Conservation (phyloP, 2,329 filamentous ascomycete species). For the Laburnicola sp. region DNA sequence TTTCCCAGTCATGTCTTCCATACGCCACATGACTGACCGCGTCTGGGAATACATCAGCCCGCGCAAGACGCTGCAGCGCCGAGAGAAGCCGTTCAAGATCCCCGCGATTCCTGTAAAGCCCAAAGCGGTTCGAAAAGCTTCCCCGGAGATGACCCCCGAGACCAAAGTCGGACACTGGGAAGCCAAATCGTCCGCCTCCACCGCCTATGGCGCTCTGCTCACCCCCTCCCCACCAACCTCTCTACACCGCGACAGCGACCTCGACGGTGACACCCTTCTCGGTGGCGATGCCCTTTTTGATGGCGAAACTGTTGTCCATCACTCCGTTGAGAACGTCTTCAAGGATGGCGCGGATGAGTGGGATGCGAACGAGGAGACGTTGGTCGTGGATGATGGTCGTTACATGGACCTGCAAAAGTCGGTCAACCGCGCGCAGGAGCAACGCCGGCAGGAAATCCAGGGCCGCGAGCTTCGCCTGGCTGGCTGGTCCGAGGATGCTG, state of each 20-base stretch:
- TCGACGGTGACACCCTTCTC: slow-evolving; percentile 39
- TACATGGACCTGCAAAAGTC: slow-evolving; percentile 31
- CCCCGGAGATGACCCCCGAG: slow-evolving; percentile 37
- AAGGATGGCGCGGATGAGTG: slow-evolving; percentile 24
- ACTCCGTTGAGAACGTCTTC: slow-evolving; percentile 10
- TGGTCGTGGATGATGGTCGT: slow-evolving; percentile 38
- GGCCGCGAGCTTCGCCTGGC: slow-evolving; percentile 43
- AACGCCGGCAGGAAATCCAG: slow-evolving; percentile 29
- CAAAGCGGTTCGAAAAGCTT: slow-evolving; percentile 1
- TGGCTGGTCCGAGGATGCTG: slow-evolving; percentile 57
- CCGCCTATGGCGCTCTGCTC: slow-evolving; percentile 26
- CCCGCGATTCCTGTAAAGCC: slow-evolving; percentile 25
- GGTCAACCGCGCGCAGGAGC: slow-evolving; percentile 29
- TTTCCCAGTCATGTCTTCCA: slow-evolving; percentile 31
- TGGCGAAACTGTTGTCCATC: too few species aligned
- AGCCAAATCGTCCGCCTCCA: slow-evolving; percentile 25
- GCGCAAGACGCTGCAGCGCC: slow-evolving; percentile 43
- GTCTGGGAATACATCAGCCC: slow-evolving; percentile 51
- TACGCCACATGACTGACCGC: slow-evolving; percentile 39
- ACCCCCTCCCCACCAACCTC: slow-evolving; percentile 40
- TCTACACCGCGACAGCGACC: slow-evolving; percentile 25
- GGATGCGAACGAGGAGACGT: slow-evolving; percentile 44
- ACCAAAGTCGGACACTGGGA: slow-evolving; percentile 30
- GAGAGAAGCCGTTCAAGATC: slow-evolving; percentile 45
- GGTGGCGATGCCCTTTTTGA: too few species aligned